Evolutionary conservation across 2,329 filamentous ascomycete species (phyloP).

Genomic region (Clonostachys solani): DNA sequence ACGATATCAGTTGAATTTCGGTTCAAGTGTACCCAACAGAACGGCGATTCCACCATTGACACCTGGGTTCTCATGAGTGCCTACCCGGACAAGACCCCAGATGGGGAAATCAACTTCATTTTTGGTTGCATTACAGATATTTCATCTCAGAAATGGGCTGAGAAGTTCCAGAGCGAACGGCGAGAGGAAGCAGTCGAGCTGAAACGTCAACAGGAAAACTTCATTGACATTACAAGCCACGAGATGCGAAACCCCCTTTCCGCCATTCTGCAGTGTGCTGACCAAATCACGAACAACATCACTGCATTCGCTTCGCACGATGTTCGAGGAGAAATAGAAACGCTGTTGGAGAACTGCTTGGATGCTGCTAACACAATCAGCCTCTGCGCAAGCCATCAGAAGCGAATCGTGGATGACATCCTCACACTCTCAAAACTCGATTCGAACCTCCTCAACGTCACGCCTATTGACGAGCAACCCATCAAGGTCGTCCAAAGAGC

Average conservation of each 20-base stretch:
- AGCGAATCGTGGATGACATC: conserved; percentile 66
- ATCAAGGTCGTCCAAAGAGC: conserved; percentile 63
- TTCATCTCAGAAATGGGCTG: conserved; percentile 79
- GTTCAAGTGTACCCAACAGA: conserved; percentile 65
- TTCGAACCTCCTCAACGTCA: conserved; percentile 65
- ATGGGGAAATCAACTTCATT: conserved; percentile 65
- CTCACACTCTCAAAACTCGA: conserved; percentile 67
- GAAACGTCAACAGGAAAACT: conserved; percentile 68
- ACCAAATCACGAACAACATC: conserved; percentile 60
- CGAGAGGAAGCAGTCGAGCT: conserved; percentile 79
- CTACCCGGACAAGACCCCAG: conserved; percentile 64
- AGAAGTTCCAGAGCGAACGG: conserved; percentile 72
- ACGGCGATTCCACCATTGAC: conserved; percentile 56
- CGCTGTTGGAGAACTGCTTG: conserved; percentile 50
- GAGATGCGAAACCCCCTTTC: conserved; percentile 75
- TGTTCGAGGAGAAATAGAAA: conserved; percentile 37
- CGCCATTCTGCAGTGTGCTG: conserved; percentile 71
- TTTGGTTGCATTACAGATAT: conserved; percentile 85
- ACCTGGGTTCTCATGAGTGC: conserved; percentile 77
- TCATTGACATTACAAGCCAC: conserved; percentile 71
- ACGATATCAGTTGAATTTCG: conserved; percentile 70
- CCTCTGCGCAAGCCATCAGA: conserved; percentile 75
- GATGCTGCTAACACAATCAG: conserved; percentile 81
- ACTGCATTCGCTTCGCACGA: conserved; percentile 30
- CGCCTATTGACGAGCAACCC: conserved; percentile 66